These are phyloP conservation scores for Clathrospora elynae DNA, from an alignment of 2,329 filamentous ascomycete species.

Conservation along the genomic window DNA sequence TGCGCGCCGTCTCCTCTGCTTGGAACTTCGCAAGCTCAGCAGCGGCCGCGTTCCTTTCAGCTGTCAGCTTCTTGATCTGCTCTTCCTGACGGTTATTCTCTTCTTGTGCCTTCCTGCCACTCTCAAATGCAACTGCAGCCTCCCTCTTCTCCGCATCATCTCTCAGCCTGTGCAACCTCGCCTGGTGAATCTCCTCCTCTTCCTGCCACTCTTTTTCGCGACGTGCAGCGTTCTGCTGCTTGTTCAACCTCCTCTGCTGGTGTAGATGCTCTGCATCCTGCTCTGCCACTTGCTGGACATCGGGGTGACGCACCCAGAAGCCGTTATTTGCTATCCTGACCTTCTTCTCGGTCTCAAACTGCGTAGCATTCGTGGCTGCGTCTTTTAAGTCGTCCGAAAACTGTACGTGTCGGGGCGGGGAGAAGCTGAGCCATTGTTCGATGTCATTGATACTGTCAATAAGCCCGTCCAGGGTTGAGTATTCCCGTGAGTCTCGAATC, in stretches of 20 bases:
- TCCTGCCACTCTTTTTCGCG: not conserved
- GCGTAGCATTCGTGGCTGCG: not conserved
- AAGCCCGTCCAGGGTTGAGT: not conserved
- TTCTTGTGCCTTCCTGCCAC: not conserved
- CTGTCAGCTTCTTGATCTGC: not conserved
- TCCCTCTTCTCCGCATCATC: not conserved
- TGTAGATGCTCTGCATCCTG: not conserved
- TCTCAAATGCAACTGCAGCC: not conserved
- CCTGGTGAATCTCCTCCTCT: not conserved
- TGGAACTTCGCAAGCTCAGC: not conserved
- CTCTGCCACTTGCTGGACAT: not conserved
- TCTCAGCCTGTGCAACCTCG: not conserved
- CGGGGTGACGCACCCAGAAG: too few species aligned
- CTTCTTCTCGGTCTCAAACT: not conserved
- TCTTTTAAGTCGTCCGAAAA: not conserved
- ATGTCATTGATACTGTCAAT: conserved; percentile 6
- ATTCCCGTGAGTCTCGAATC: not conserved
- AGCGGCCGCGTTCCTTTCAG: too few species aligned
- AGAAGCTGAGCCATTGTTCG: conserved; percentile 9
- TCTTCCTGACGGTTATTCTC: conserved; percentile 1
- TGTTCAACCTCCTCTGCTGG: not conserved
- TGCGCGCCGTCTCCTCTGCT: not conserved
- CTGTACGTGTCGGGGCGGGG: not conserved
- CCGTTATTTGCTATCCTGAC: not conserved
- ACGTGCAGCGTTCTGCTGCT: not conserved